Evolutionary conservation across 306 rosid genomes (phyloP).

Genomic region (Rosa multiflora): DNA sequence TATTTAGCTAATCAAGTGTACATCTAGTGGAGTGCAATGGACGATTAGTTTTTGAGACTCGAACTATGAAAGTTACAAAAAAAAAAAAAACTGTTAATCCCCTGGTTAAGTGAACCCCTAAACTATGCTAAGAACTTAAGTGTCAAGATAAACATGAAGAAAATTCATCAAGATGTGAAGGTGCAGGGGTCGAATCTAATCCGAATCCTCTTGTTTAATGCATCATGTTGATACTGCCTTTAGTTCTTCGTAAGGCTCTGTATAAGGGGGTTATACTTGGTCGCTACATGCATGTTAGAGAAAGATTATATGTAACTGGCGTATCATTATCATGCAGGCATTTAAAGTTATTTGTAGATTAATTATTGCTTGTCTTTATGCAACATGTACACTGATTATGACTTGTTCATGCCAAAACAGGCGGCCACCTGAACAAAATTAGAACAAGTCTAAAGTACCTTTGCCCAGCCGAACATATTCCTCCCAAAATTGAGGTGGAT

Average conservation of each 20-base stretch:
- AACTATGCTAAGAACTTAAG: not conserved
- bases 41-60: not conserved
- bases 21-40: not conserved
- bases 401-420: slow-evolving; percentile 40
- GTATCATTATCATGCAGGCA: not conserved
- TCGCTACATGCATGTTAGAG: not conserved
- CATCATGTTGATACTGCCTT: not conserved
- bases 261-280: not conserved
- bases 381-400: slow-evolving; percentile 5
- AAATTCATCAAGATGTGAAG: not conserved
- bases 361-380: not conserved
- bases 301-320: not conserved
- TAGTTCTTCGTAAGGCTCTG: not conserved
- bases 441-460: slow-evolving; percentile 66
- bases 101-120: not conserved
- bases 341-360: not conserved
- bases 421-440: slow-evolving; percentile 65
- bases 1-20: not conserved
- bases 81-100: not conserved
- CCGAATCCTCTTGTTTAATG: not conserved
- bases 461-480: slow-evolving; percentile 82
- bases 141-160: not conserved
- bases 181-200: not conserved
- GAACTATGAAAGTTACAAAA: not conserved
- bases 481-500: slow-evolving; percentile 81